Conservation (phyloP, 257 asterid species). For the Avicennia marina region DNA sequence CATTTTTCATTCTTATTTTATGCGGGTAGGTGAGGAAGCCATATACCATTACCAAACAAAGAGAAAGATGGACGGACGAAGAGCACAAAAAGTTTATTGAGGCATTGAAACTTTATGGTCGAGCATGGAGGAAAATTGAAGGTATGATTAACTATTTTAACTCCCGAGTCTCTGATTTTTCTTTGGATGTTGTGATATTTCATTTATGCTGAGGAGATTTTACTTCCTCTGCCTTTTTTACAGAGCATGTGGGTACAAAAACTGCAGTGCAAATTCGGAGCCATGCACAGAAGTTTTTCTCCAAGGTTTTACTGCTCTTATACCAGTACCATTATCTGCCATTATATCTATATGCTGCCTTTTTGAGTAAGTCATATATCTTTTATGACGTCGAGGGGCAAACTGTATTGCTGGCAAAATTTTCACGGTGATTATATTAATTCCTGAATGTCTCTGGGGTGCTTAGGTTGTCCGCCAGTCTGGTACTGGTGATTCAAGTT, state of each 20-base stretch:
- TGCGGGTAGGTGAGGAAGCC: conserved; percentile 70
- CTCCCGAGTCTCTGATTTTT: too few relatives aligned
- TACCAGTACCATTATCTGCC: conserved; percentile 38
- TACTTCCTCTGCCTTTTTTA: too few relatives aligned
- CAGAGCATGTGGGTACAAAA: conserved; percentile 91
- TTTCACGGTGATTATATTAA: conserved; percentile 1
- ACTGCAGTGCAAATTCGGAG: conserved; percentile 97
- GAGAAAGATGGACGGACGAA: conserved; percentile 94
- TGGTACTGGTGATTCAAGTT: conserved; percentile 35
- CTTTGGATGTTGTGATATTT: too few relatives aligned
- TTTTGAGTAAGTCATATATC: conserved; percentile 46
- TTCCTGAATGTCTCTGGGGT: conserved; percentile 3
- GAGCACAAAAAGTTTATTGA: conserved; percentile 88
- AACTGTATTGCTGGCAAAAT: neutral
- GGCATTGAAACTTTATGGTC: conserved; percentile 81
- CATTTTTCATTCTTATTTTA: neutral
- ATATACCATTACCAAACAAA: conserved; percentile 83
- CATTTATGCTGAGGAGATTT: too few relatives aligned
- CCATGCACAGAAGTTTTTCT: conserved; percentile 96
- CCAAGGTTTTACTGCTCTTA: conserved; percentile 77
- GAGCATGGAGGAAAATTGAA: conserved; percentile 96
- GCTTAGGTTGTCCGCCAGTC: conserved; percentile 75
- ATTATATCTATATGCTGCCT: conserved; percentile 38
- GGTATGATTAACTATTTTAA: conserved; percentile 51
- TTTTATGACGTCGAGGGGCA: conserved; percentile 43